These are phyloP conservation scores for Suillus sp. DNA, from an alignment of 768 basidiomycete genomes.

Conservation along the genomic window DNA sequence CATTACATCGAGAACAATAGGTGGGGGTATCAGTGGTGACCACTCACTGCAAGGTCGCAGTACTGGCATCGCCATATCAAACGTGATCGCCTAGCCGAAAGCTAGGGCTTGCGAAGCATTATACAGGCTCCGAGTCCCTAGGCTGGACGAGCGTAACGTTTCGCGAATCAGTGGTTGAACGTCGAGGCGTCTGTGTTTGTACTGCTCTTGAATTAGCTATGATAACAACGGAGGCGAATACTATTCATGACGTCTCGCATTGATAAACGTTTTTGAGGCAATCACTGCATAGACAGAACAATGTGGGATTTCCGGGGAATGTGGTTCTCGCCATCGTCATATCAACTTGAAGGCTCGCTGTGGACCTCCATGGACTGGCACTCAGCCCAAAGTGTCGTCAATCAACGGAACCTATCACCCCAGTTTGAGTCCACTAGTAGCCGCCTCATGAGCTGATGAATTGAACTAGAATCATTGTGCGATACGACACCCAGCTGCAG, in stretches of 20 bases:
- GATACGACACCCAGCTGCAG: neutral
- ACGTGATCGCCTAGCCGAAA: neutral
- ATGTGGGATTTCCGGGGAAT: too few relatives aligned
- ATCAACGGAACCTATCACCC: neutral
- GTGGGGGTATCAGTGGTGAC: neutral
- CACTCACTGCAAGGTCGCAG: conserved; percentile 40
- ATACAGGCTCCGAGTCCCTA: conserved; percentile 25
- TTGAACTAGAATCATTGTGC: neutral
- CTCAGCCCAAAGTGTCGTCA: too few relatives aligned
- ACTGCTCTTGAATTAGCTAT: conserved; percentile 30
- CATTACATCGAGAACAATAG: neutral
- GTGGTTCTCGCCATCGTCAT: too few relatives aligned
- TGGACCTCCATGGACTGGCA: too few relatives aligned
- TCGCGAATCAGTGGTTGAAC: conserved; percentile 37
- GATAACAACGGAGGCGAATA: conserved; percentile 16
- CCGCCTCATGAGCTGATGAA: too few relatives aligned
- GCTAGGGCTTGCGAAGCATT: conserved; percentile 21
- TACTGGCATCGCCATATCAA: conserved; percentile 33
- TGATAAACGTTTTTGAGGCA: too few relatives aligned
- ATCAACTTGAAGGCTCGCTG: too few relatives aligned
- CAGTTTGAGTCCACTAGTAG: neutral
- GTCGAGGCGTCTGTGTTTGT: conserved; percentile 41
- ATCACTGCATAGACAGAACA: too few relatives aligned
- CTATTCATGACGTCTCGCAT: conserved; percentile 31
- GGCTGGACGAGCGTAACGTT: conserved; percentile 35